phyloP scores from a whole-genome alignment of 2,329 filamentous ascomycete genomes.

The Neonectria punicea region DNA sequence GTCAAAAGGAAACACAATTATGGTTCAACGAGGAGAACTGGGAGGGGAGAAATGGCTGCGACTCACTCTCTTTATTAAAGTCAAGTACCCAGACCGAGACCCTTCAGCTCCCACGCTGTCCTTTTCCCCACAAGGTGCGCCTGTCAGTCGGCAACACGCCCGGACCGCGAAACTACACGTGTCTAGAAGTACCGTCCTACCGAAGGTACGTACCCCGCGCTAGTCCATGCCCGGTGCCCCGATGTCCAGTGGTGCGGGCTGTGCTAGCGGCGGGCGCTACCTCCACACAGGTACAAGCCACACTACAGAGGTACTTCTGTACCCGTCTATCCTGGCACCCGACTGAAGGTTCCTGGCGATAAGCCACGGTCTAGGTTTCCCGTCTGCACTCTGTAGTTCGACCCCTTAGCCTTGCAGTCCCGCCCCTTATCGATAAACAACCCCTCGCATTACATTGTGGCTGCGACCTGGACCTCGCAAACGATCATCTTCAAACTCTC shows the following conservation, averaged over 20 bases:
- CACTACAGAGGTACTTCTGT: no score
- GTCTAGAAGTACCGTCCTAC: constrained; percentile 33
- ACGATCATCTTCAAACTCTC: not conserved
- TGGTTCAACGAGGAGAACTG: constrained; percentile 11
- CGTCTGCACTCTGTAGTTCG: no score
- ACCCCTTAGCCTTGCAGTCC: not conserved
- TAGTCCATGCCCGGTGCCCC: no score
- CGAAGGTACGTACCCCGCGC: constrained; percentile 4
- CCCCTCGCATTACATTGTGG: not conserved
- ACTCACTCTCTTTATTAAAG: constrained; percentile 2
- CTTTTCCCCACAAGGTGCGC: constrained; percentile 19
- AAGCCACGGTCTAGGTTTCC: not conserved
- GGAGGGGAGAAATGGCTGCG: constrained; percentile 19
- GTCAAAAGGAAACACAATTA: constrained; percentile 35
- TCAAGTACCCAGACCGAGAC: not conserved
- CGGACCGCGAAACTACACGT: not conserved
- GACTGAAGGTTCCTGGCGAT: not conserved
- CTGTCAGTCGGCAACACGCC: constrained; percentile 34
- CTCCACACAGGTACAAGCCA: no score
- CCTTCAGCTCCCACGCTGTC: constrained; percentile 38
- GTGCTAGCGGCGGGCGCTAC: constrained; percentile 36
- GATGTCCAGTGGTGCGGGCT: not conserved
- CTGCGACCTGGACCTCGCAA: not conserved
- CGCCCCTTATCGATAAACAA: not conserved
- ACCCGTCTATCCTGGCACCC: no score